Conservation (phyloP, 2,329 filamentous ascomycete species). For the Fusarium poae region DNA sequence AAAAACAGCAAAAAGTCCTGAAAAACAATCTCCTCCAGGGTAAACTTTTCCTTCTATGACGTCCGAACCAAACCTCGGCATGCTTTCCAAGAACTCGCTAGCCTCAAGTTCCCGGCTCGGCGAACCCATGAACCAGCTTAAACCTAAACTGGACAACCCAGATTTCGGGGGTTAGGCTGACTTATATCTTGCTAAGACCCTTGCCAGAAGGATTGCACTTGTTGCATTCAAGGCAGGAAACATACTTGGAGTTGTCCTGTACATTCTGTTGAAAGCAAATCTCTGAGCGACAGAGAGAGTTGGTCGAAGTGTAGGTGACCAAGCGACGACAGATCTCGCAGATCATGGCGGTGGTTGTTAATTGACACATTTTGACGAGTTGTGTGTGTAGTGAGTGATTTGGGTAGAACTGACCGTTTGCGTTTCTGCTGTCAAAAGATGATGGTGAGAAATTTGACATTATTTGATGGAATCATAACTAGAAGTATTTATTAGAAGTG, state of each 20-base stretch:
- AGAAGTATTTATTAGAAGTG: background rate
- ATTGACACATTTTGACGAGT: slow-evolving; percentile 20
- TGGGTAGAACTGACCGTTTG: background rate
- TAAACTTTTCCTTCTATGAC: background rate
- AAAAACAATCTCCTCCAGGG: background rate
- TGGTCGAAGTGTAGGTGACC: slow-evolving; percentile 3
- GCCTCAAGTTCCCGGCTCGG: background rate
- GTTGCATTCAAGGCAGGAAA: background rate
- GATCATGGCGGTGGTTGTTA: slow-evolving; percentile 10
- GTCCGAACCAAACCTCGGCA: background rate
- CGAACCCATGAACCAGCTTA: background rate
- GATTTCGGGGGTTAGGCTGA: background rate
- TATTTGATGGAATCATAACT: background rate
- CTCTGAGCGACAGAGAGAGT: background rate
- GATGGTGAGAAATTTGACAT: background rate
- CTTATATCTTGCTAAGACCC: background rate
- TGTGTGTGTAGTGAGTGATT: background rate
- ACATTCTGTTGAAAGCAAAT: background rate
- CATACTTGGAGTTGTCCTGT: background rate
- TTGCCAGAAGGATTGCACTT: background rate
- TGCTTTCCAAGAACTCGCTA: background rate
- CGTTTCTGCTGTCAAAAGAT: background rate
- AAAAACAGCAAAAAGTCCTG: background rate
- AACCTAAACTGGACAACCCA: background rate
- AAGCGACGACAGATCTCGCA: slow-evolving; percentile 16